A percentile compares a stretch with the other conserved stretches of the same genome.
Evolutionary conservation across 2,329 filamentous ascomycete species (phyloP).

Genomic region (Aaosphaeria pasadenensis): DNA sequence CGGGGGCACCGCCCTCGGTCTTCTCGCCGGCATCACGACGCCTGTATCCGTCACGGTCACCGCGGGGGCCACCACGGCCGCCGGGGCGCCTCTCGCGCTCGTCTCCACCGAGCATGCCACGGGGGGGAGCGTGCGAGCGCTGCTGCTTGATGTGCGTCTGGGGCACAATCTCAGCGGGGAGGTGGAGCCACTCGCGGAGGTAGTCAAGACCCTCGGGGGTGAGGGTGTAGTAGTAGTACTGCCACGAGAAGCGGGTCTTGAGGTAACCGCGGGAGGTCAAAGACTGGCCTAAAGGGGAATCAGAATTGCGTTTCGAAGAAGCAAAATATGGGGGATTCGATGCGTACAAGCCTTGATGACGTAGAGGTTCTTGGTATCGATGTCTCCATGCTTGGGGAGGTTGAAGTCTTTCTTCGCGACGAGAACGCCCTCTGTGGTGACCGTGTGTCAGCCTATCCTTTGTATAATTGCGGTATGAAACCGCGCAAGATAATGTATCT

Average conservation of each 20-base stretch:
- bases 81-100: slow-evolving; percentile 77
- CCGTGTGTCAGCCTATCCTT: slow-evolving; percentile 44
- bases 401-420: slow-evolving; percentile 99
- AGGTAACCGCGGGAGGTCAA: slow-evolving; percentile 96
- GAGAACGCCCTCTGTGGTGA: slow-evolving; percentile 68
- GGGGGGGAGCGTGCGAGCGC: slow-evolving; percentile 95
- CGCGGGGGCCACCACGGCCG: slow-evolving; percentile 57
- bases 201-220: slow-evolving; percentile 99
- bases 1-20: slow-evolving; percentile 37
- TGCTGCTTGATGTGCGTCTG: slow-evolving; percentile 99
- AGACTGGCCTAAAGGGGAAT: slow-evolving; percentile 64
- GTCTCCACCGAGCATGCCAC: slow-evolving; percentile 87
- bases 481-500: slow-evolving; percentile 23
- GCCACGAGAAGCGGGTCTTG: slow-evolving; percentile 95
- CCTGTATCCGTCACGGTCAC: slow-evolving; percentile 79
- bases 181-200: slow-evolving; percentile 99
- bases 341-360: slow-evolving; percentile 86
- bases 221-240: slow-evolving; percentile 94
- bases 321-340: background rate
- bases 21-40: slow-evolving; percentile 69
- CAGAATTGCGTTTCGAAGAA: background rate
- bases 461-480: slow-evolving; percentile 24
- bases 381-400: slow-evolving; percentile 94
- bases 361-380: slow-evolving; percentile 99
- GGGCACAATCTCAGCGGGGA: slow-evolving; percentile 98